Evolutionary conservation across 73 alveolate species (phyloP).

Genomic region (Paramecium pentaurelia): DNA sequence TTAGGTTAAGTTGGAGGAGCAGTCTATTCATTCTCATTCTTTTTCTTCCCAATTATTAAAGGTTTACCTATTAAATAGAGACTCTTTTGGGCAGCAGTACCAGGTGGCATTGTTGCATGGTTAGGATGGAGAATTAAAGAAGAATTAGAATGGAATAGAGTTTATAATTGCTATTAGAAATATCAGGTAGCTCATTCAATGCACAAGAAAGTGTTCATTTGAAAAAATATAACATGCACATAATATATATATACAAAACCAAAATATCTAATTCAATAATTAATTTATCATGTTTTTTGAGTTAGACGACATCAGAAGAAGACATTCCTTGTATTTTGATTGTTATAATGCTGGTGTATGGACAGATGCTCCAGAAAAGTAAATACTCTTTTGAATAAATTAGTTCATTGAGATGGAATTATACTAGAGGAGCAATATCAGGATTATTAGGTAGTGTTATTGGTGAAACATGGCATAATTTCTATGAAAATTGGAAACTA

Average conservation of each 20-base stretch:
- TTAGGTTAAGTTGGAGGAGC: conserved; percentile 42
- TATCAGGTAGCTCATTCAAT: background rate
- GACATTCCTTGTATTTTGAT: conserved; percentile 62
- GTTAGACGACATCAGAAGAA: conserved; percentile 61
- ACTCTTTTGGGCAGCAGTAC: conserved; percentile 40
- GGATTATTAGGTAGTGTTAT: conserved; percentile 41
- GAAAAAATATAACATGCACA: background rate
- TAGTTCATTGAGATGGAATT: conserved; percentile 58
- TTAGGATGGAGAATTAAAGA: background rate
- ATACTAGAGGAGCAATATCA: conserved; percentile 51
- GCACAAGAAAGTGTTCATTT: conserved; percentile 42
- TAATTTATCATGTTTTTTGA: conserved; percentile 55
- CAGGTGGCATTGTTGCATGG: background rate
- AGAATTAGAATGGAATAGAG: conserved; percentile 42
- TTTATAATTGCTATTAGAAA: conserved; percentile 32
- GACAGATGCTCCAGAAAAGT: conserved; percentile 62
- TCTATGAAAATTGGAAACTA: conserved; percentile 53
- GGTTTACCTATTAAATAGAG: conserved; percentile 23
- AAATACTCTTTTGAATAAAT: background rate
- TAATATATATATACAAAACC: conserved; percentile 20
- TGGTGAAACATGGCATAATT: conserved; percentile 23
- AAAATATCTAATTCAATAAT: conserved; percentile 37
- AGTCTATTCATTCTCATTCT: background rate
- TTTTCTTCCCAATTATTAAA: conserved; percentile 31
- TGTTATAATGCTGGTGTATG: conserved; percentile 55